Evolutionary conservation across 805 yeast genomes (phyloP).

Genomic region (Cyberlindnera galapagoensis): DNA sequence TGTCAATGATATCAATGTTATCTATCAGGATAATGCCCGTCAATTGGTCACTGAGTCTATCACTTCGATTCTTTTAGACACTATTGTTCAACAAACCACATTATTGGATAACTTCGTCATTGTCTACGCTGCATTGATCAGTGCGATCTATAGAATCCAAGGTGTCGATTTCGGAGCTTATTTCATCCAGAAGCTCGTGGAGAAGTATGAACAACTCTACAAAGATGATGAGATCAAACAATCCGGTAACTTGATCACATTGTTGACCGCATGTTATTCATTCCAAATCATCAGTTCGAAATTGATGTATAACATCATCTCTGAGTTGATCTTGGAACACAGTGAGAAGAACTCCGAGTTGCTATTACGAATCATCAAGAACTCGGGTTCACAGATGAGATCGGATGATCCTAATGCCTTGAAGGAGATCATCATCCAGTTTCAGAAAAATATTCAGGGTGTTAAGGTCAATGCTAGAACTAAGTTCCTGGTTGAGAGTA

Average conservation of each 20-base stretch:
- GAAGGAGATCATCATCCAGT: constrained; percentile 62
- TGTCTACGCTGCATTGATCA: constrained; percentile 70
- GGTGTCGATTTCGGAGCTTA: constrained; percentile 90
- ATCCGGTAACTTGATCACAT: constrained; percentile 60
- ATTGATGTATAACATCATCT: constrained; percentile 72
- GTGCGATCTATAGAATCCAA: constrained; percentile 67
- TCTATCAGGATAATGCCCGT: constrained; percentile 65
- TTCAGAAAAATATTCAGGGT: constrained; percentile 36
- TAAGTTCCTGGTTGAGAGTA: constrained; percentile 77
- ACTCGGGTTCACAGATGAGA: constrained; percentile 79
- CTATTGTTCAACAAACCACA: constrained; percentile 56
- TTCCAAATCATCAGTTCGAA: constrained; percentile 71
- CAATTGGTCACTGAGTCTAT: constrained; percentile 71
- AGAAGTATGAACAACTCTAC: constrained; percentile 45
- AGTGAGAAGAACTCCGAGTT: constrained; percentile 74
- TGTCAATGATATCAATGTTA: constrained; percentile 56
- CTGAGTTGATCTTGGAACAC: constrained; percentile 43
- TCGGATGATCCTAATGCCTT: constrained; percentile 84
- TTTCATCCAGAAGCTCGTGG: constrained; percentile 76
- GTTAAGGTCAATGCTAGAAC: constrained; percentile 53
- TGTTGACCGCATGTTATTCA: constrained; percentile 70
- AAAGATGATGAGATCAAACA: constrained; percentile 39
- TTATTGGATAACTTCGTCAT: constrained; percentile 74
- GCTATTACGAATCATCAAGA: constrained; percentile 61
- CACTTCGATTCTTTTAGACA: constrained; percentile 55